Conservation (phyloP, 306 rosid genomes). For the Rosa rugosa region DNA sequence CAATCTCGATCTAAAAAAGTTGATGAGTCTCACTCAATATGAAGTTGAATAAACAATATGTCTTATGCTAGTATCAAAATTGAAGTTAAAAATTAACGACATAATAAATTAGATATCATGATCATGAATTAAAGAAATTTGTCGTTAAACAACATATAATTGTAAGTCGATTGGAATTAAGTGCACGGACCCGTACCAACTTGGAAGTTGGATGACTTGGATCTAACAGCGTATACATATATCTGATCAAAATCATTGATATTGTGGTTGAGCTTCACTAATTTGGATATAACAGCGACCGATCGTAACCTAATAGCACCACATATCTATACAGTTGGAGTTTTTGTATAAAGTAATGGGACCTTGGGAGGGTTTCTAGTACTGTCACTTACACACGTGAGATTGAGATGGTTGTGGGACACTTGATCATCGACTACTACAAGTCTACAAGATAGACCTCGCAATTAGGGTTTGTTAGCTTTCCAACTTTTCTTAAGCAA, state of each 20-base stretch:
- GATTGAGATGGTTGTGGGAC: conserved; percentile 17
- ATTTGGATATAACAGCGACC: conserved; percentile 4
- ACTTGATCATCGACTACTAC: neutral
- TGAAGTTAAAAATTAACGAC: neutral
- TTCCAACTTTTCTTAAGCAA: neutral
- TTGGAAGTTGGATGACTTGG: conserved; percentile 16
- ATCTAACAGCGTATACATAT: neutral
- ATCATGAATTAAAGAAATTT: neutral
- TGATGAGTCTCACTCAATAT: neutral
- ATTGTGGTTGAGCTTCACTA: conserved; percentile 1
- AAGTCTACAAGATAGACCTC: neutral
- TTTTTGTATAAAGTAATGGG: neutral
- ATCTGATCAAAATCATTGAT: neutral
- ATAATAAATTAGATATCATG: neutral
- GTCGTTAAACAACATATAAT: neutral
- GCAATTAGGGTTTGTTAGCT: neutral
- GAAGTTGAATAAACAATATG: neutral
- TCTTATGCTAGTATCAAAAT: neutral
- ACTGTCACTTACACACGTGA: conserved; percentile 18
- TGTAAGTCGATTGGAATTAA: neutral
- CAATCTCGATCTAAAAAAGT: neutral
- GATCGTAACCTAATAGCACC: neutral
- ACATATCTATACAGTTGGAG: neutral
- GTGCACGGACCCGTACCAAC: conserved; percentile 46
- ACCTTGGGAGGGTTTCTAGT: neutral